Evolutionary conservation across 768 basidiomycete genomes (phyloP).

Genomic region (Amanita polypyramis): DNA sequence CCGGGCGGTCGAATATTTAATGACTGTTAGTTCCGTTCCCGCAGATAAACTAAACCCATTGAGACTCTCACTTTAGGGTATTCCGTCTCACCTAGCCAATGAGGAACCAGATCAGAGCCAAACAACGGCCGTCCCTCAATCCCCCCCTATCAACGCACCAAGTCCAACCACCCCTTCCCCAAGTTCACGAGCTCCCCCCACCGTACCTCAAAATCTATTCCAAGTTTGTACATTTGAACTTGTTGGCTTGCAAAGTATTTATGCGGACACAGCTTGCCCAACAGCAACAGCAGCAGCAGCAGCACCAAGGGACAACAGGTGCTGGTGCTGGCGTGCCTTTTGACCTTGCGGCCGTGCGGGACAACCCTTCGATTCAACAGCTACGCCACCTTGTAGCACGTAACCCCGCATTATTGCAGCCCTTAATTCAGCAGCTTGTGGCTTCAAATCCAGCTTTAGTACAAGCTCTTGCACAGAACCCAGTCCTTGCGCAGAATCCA

Average conservation of each 20-base stretch:
- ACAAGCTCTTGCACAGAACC: constrained; percentile 17
- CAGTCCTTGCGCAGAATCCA: constrained; percentile 57
- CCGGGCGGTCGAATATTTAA: constrained; percentile 94
- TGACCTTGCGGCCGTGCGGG: constrained; percentile 43
- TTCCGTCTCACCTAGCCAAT: constrained; percentile 58
- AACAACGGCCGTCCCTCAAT: constrained; percentile 17
- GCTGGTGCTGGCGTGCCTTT: constrained; percentile 24
- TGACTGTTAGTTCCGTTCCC: constrained; percentile 52
- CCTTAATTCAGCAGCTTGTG: constrained; percentile 76
- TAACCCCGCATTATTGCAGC: constrained; percentile 74
- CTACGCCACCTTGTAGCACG: constrained; percentile 61
- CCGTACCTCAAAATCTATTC: constrained; percentile 76
- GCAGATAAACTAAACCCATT: constrained; percentile 7
- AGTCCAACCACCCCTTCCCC: constrained; percentile 16
- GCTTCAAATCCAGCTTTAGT: constrained; percentile 66
- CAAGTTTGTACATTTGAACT: constrained; percentile 35
- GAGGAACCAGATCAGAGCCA: constrained; percentile 28
- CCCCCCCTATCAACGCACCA: constrained; percentile 9
- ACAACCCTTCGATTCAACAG: constrained; percentile 58
- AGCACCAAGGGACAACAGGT: constrained; percentile 14
- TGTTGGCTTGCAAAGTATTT: background rate
- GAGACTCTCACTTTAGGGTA: constrained; percentile 42
- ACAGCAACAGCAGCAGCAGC: constrained; percentile 43
- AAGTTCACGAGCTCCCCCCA: constrained; percentile 11
- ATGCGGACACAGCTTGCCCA: constrained; percentile 49